Percentiles rank a stretch among this genome's conserved stretches.
These are phyloP conservation scores for Mycena chlorophos DNA, from an alignment of 768 basidiomycete species.

Conservation along the genomic window DNA sequence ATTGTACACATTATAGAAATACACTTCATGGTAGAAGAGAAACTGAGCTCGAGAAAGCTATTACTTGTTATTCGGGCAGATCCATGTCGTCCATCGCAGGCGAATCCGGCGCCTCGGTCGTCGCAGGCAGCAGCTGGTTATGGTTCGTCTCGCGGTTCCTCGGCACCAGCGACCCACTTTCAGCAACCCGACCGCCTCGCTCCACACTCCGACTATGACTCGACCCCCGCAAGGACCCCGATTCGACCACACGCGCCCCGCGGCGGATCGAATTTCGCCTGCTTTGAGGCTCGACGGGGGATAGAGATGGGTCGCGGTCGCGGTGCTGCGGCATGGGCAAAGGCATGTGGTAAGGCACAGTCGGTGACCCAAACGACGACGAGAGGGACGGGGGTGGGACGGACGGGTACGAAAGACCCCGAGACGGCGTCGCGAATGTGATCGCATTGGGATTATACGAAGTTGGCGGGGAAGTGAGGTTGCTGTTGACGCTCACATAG, in stretches of 20 bases:
- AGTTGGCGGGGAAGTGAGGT: slow-evolving; percentile 73
- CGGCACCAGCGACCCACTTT: slow-evolving; percentile 59
- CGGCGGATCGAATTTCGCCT: slow-evolving; percentile 50
- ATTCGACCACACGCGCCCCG: slow-evolving; percentile 35
- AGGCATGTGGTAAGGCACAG: slow-evolving; percentile 47
- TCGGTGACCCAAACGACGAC: slow-evolving; percentile 75
- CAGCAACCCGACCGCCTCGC: slow-evolving; percentile 66
- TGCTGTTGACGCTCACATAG: slow-evolving; percentile 58
- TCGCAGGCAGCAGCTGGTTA: slow-evolving; percentile 40
- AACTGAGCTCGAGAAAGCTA: no score
- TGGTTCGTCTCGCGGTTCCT: slow-evolving; percentile 52
- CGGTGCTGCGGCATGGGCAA: no score
- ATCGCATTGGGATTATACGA: slow-evolving; percentile 47
- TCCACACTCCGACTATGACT: slow-evolving; percentile 58
- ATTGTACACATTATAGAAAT: no score
- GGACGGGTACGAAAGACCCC: slow-evolving; percentile 71
- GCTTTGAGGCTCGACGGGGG: slow-evolving; percentile 55
- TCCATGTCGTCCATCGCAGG: slow-evolving; percentile 17
- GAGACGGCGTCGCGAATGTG: slow-evolving; percentile 34
- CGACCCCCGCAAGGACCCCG: slow-evolving; percentile 34
- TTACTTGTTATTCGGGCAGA: not conserved
- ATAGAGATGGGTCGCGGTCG: slow-evolving; percentile 54
- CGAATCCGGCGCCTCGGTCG: slow-evolving; percentile 33
- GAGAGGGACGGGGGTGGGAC: slow-evolving; percentile 83
- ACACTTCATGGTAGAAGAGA: no score